These are phyloP conservation scores for Aeschynomene evenia DNA, from an alignment of 306 rosid genomes.

Conservation along the genomic window DNA sequence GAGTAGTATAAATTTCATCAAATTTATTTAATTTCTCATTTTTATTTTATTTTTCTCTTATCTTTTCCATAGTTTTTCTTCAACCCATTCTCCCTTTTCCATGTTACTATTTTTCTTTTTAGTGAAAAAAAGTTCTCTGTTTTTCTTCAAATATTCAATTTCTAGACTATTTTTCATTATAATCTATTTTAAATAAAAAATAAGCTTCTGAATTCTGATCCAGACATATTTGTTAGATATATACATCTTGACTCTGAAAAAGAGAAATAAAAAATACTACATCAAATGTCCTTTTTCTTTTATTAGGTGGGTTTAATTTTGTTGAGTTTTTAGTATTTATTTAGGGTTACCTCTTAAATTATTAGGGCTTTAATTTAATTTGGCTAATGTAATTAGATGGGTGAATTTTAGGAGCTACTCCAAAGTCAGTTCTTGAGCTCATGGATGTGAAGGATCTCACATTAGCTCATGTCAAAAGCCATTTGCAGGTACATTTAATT, in stretches of 20 bases:
- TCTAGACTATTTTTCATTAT: too few species aligned
- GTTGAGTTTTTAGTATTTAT: too few species aligned
- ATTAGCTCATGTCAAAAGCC: constrained; percentile 95
- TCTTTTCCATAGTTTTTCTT: neutral
- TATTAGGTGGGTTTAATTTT: neutral
- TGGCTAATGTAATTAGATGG: constrained; percentile 27
- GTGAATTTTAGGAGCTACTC: constrained; percentile 78
- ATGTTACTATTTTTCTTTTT: neutral
- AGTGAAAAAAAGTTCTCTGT: too few species aligned
- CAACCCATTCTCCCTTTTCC: neutral
- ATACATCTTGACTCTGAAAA: too few species aligned
- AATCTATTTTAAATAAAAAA: too few species aligned
- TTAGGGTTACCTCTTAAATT: too few species aligned
- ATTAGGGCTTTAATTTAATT: neutral
- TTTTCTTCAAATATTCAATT: too few species aligned
- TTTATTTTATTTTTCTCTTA: neutral
- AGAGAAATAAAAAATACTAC: too few species aligned
- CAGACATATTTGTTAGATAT: too few species aligned
- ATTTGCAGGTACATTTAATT: constrained; percentile 95
- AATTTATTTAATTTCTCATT: neutral
- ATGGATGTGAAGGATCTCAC: constrained; percentile 99
- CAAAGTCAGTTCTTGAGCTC: constrained; percentile 94
- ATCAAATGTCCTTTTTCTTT: neutral
- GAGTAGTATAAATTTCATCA: too few species aligned
- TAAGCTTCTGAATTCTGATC: too few species aligned